Percentiles rank a stretch among this genome's conserved stretches.
Evolutionary conservation across 345 rosid genomes (phyloP).

Genomic region (Kandelia obovata): DNA sequence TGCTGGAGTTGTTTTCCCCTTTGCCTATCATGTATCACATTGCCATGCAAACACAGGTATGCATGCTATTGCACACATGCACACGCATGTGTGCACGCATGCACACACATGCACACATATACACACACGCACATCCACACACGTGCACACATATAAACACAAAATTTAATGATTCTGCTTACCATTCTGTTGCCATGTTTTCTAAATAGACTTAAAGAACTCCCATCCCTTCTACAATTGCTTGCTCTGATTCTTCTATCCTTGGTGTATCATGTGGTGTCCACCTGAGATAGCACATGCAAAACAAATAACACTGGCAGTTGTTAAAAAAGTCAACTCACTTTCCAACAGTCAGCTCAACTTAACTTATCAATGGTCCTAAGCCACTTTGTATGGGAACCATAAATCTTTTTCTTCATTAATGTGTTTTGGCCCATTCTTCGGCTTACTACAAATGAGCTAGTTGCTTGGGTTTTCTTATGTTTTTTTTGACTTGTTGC

Average conservation of each 20-base stretch:
- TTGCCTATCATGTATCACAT: not conserved
- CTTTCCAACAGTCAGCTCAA: not conserved
- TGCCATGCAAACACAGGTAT: not conserved
- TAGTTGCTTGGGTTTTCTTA: not conserved
- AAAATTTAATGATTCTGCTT: not conserved
- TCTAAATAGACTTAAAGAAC: not conserved
- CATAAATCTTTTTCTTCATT: not conserved
- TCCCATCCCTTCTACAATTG: not conserved
- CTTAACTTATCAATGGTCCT: not conserved
- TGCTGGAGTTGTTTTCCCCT: not conserved
- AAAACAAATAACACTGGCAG: not conserved
- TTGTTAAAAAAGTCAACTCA: not conserved
- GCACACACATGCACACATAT: not conserved
- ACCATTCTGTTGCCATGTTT: not conserved
- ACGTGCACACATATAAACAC: not conserved
- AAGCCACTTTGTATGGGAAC: not conserved
- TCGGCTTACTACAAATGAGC: not conserved
- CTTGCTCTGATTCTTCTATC: not conserved
- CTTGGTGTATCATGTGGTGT: not conserved
- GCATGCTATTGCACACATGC: not conserved
- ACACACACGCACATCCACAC: no score
- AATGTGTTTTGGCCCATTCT: conserved; percentile 1
- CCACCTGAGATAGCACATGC: not conserved
- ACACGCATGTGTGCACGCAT: not conserved
- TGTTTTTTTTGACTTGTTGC: not conserved